Evolutionary conservation across 768 basidiomycete genomes (phyloP), one percentile per base, ranked within the genome.

Genomic region (Boletus pseudo-olivaceus): DNA sequence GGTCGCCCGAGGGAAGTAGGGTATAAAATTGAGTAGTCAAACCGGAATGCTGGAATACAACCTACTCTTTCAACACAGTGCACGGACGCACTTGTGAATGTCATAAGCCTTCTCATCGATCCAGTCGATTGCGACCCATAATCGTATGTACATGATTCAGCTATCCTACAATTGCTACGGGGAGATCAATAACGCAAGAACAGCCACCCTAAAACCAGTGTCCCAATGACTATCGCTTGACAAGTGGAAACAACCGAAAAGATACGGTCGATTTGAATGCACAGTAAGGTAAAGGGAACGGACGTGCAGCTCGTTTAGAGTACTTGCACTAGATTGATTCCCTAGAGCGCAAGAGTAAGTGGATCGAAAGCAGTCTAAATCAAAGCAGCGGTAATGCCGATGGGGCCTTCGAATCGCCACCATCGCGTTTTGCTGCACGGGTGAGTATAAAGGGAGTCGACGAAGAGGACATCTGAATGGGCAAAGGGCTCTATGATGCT

Each of bases 1-100:
- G 30, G 40, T 47, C 29, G 7, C 9, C 20, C 1, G 7, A 32
- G 43, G 51, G 39, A 45, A 27, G 12, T 20, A 30, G 41, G 47
- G 53, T 47, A 41, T 42, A 45, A 60, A 55, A 53, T 32, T 23
- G 40, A 43, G 52, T 65, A 58, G 41, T 51, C 23, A n/a, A 7
- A 43, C 10, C 12, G 27, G 39, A 30, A 47, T 47, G 39, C 37
- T 54, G 56, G 55, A 58, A 62, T 62, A 47, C 35, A 32, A 47
- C 41, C 33, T 56, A 46, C 49, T 47, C 33, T 54, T 55, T 41
- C 26, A 47, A 37, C 30, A 29, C 17, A 29, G 29, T 29, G 29
- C 29, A 29, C 5, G 29, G 29, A 29, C 17, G 17, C 14, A 27
- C 43, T 11, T 29, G 29, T 19, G 44, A 29, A 30, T 27, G 9